Evolutionary conservation across 225 moss, liverwort and hornwort genomes (phyloP).

Genomic region (Ulota crispa): DNA sequence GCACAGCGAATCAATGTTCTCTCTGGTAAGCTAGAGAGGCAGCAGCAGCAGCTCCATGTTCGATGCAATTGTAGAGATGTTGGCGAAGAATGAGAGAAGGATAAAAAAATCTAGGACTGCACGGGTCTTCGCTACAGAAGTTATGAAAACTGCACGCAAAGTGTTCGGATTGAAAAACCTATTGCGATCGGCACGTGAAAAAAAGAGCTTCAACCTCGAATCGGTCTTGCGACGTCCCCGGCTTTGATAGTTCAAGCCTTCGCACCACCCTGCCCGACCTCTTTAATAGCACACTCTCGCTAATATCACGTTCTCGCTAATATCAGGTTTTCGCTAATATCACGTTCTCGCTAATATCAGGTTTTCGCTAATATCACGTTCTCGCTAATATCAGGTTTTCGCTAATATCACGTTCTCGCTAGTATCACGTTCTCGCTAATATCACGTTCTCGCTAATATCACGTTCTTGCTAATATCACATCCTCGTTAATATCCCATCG

Average conservation of each 20-base stretch:
- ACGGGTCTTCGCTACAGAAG: neutral
- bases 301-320: neutral
- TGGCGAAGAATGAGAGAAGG: neutral
- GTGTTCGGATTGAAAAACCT: neutral
- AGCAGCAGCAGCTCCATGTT: neutral
- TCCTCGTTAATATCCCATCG: no score
- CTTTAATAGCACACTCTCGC: neutral
- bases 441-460: neutral
- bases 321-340: no score
- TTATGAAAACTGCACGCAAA: neutral
- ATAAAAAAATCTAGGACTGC: neutral
- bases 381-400: neutral
- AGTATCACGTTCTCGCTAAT: fast-evolving
- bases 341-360: neutral
- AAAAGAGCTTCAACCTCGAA: neutral
- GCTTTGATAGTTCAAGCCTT: neutral
- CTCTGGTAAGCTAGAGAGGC: neutral
- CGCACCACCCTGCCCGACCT: neutral
- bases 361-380: neutral
- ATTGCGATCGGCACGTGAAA: neutral
- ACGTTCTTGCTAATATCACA: neutral
- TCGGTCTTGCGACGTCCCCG: no score
- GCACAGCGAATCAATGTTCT: neutral
- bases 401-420: fast-evolving
- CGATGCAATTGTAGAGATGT: neutral